Base-by-base conservation (phyloP, 1,284 basidiomycete species). In the Paramarasmius palmivorus region DNA sequence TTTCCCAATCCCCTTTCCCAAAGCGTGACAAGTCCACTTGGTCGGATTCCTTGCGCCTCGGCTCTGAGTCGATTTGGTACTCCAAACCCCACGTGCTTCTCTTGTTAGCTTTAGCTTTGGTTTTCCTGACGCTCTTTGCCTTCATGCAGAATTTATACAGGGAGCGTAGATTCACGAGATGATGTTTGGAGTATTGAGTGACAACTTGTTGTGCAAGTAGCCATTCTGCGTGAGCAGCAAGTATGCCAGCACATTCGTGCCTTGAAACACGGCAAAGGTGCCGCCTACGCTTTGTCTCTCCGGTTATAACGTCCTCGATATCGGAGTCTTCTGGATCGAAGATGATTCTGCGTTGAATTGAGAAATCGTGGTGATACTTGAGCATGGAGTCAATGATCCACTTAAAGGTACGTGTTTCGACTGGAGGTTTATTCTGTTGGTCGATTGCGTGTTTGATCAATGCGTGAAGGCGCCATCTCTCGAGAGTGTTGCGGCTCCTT, bases 221-320 rank as follows among this genome's bases (percentile, higher is more conserved):
- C 82, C 82, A 84, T 35, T 75, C 73, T 0, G 73, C 74, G 8
- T 83, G 79, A 20, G 69, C 66, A 15, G 79, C 80, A 53, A 82
- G 75, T 5, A 73, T 57, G 4, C 73, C 70, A 19, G 68, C 61
- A 17, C 83, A 63, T 58, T 81, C 76, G 20, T 76, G 71, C 37
- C 55, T 67, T 37, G 78, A 69, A 35, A 83, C 64, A 55, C 68
- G 74, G 35, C 77, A 73, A 10, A 74, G 67, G 36, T 71, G 63
- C 29, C 74, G 68, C 19, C 64, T 66, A 34, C 61, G 64, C 4
- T 22, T 50, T 1, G 67, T 65, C 9, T 29, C 57, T 15, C 66
- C 65, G 6, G 29, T 32, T 12, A 32, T 12, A 17, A 56, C 59
- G 7, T 63, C 63, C 38, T 72, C 68, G 10, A 70, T 61, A 48